Conservation (phyloP, 306 rosid genomes). For the Rosa lucieae region DNA sequence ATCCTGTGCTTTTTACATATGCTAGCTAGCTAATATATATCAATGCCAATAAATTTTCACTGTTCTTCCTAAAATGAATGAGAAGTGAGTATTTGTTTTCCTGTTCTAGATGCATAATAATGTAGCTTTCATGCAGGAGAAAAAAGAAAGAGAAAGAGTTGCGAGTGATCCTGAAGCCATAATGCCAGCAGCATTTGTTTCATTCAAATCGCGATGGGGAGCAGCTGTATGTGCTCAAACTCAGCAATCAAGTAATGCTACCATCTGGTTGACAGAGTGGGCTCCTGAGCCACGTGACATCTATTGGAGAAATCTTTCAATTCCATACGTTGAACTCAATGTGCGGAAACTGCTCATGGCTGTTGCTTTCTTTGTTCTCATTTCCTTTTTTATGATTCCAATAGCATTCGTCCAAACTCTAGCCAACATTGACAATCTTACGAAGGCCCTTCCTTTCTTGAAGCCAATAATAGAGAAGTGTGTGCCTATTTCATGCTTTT, state of each 20-base stretch:
- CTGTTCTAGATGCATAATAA: slow-evolving; percentile 8
- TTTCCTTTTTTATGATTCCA: slow-evolving; percentile 85
- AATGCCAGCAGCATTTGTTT: slow-evolving; percentile 92
- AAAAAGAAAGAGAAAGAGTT: slow-evolving; percentile 66
- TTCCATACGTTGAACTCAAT: slow-evolving; percentile 76
- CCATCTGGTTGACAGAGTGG: slow-evolving; percentile 94
- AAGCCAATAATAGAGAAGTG: slow-evolving; percentile 61
- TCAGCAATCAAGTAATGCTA: slow-evolving; percentile 78
- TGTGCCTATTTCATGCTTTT: slow-evolving; percentile 33
- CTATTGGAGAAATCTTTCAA: slow-evolving; percentile 81
- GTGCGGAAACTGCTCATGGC: slow-evolving; percentile 61
- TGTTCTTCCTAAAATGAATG: neutral
- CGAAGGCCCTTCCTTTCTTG: slow-evolving; percentile 82
- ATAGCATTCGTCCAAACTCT: slow-evolving; percentile 89
- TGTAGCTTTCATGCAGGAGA: slow-evolving; percentile 63
- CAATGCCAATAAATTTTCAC: neutral
- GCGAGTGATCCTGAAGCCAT: slow-evolving; percentile 53
- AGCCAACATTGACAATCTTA: slow-evolving; percentile 78
- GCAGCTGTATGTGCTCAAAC: slow-evolving; percentile 98
- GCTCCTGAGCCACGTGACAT: slow-evolving; percentile 92
- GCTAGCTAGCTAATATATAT: neutral
- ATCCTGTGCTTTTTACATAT: neutral
- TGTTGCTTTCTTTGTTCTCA: slow-evolving; percentile 57
- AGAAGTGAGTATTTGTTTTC: neutral
- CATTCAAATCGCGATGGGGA: slow-evolving; percentile 83